Base-by-base conservation (phyloP, 805 yeast species). In the Zygoascus ofunaensis region DNA sequence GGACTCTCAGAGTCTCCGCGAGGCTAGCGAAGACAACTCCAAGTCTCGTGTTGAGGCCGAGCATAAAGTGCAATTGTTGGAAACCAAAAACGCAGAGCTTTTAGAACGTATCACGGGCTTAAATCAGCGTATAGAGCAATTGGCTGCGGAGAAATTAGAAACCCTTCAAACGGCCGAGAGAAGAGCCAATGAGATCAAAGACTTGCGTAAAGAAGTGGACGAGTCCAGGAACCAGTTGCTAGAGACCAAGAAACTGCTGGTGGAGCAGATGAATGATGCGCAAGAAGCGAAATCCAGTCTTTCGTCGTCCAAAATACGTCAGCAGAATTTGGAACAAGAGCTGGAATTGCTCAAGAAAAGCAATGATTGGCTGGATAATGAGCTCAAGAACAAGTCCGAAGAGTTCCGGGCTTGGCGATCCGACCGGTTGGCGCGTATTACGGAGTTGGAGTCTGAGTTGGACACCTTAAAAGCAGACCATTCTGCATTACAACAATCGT, bases 341-440 rank as follows among this genome's bases (percentile, higher is more conserved):
- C 43, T 72, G 4, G 67, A 64, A 20, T 58, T 65, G n/a, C 51
- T 69, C 15, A 61, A 67, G 17, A 59, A 63, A 32, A 64, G 61
- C 42, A 74, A 68, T 46, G 67, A 63, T 15, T 61, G 71, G 60
- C 54, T 74, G 2, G 69, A 75, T 34, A 48, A 60, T 3, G 68
- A 70, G 45, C 54, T 74, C 15, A 55, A 59, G 15, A 46, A 59
- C 3, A 59, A 63, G 34, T 49, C 59, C 17, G 51, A 57, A 30
- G 68, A 67, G 33, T 60, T 65, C 41, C 51, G 49, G 54, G 57
- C 17, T 51, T 46, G 48, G 49, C 28, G 68, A 10, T 49, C 53
- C 23, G 65, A 60, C 5, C 61, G 55, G 43, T 48, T 65, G n/a
- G 51, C 55, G 5, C 62, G 60, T 49, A 53, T 64, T 14, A 45